These are phyloP conservation scores for Ehretia macrophylla DNA, from an alignment of 257 asterid genomes.

Conservation along the genomic window DNA sequence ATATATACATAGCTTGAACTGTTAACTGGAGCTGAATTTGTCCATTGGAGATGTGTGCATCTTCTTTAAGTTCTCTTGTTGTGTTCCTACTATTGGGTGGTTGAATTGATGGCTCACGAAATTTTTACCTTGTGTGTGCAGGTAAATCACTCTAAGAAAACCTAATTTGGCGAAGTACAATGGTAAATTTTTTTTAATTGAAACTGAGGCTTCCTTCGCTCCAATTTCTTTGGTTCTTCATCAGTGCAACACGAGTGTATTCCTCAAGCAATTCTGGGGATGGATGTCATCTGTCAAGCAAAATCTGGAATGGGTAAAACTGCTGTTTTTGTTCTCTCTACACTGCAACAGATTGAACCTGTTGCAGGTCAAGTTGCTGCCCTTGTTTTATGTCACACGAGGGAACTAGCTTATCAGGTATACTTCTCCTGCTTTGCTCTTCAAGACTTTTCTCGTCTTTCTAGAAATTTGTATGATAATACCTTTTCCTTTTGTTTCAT, in stretches of 20 bases:
- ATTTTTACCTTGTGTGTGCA: slow-evolving; percentile 21
- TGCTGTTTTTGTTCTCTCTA: slow-evolving; percentile 87
- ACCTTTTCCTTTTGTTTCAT: neutral
- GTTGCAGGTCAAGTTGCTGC: slow-evolving; percentile 89
- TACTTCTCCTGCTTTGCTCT: no score
- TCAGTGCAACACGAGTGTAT: slow-evolving; percentile 98
- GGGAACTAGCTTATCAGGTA: slow-evolving; percentile 91
- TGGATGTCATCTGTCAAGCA: slow-evolving; percentile 98
- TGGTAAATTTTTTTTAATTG: slow-evolving; percentile 65
- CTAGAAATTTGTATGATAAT: no score
- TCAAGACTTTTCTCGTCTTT: neutral
- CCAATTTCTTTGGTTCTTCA: slow-evolving; percentile 77
- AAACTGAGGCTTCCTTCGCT: slow-evolving; percentile 80
- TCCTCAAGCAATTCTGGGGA: slow-evolving; percentile 94
- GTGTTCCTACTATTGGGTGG: neutral
- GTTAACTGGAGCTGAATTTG: no score
- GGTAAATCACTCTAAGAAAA: slow-evolving; percentile 69
- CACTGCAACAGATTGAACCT: slow-evolving; percentile 87
- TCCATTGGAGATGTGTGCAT: no score
- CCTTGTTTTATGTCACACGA: slow-evolving; percentile 74
- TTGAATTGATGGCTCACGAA: neutral
- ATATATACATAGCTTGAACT: no score
- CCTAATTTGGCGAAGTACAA: slow-evolving; percentile 77
- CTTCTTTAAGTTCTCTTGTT: no score
- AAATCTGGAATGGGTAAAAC: slow-evolving; percentile 98